phyloP scores from a whole-genome alignment of 495 filamentous ascomycete genomes.

The Penicillium alfredii region DNA sequence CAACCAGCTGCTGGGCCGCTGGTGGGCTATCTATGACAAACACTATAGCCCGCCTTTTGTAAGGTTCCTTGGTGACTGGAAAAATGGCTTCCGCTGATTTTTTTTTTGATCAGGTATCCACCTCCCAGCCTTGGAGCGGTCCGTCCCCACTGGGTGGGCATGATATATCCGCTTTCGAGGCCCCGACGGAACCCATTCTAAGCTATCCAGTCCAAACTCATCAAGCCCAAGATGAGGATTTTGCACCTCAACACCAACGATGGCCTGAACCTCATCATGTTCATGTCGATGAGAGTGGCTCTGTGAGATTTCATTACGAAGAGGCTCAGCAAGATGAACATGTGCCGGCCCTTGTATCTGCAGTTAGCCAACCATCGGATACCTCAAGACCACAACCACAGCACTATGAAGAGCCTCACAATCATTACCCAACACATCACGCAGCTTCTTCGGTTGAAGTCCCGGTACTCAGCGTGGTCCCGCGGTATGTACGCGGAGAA shows the following conservation, averaged over 20 bases:
- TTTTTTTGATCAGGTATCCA: slow-evolving; percentile 14
- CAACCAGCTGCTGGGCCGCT: slow-evolving; percentile 71
- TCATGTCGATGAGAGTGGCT: slow-evolving; percentile 1
- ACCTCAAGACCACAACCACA: no score
- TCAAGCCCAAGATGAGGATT: no score
- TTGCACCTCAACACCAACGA: slow-evolving; percentile 2
- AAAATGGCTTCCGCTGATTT: slow-evolving; percentile 7
- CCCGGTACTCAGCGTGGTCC: slow-evolving; percentile 34
- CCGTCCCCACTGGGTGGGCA: not conserved
- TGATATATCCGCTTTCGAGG: not conserved
- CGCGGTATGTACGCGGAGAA: slow-evolving; percentile 43
- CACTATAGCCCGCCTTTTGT: slow-evolving; percentile 57
- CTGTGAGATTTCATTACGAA: slow-evolving; percentile 2
- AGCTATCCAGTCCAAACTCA: no score
- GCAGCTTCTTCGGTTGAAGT: not conserved
- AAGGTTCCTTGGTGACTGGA: slow-evolving; percentile 4
- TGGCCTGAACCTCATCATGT: slow-evolving; percentile 8
- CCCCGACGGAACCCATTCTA: not conserved
- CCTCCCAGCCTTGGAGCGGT: not conserved
- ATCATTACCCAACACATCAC: not conserved
- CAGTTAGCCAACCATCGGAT: no score
- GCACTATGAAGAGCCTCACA: not conserved
- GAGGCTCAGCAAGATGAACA: slow-evolving; percentile 4
- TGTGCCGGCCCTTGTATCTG: slow-evolving; percentile 4
- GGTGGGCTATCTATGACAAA: slow-evolving; percentile 90